Conservation (phyloP, 2,329 filamentous ascomycete genomes). For the Aureobasidium lini region DNA sequence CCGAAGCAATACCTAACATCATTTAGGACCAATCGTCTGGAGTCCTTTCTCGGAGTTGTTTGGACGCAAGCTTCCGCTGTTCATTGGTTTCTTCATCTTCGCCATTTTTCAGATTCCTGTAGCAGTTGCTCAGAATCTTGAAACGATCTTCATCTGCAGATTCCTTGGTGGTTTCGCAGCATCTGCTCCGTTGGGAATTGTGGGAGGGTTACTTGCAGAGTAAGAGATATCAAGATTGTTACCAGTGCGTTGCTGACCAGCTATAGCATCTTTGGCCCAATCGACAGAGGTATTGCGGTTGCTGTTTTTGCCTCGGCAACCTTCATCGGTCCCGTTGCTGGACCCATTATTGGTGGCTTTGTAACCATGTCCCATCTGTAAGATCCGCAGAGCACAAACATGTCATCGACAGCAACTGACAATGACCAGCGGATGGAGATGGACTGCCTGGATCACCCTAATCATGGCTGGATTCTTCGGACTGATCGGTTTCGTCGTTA, state of each 20-base stretch:
- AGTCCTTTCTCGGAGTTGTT: slow-evolving; percentile 55
- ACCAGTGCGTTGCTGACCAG: neutral
- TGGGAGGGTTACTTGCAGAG: slow-evolving; percentile 30
- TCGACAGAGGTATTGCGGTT: slow-evolving; percentile 37
- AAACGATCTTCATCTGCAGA: slow-evolving; percentile 48
- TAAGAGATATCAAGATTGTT: slow-evolving; percentile 11
- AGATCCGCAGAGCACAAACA: neutral
- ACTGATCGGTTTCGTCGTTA: slow-evolving; percentile 35
- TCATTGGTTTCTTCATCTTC: slow-evolving; percentile 44
- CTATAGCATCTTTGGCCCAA: slow-evolving; percentile 32
- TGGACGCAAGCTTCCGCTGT: slow-evolving; percentile 45
- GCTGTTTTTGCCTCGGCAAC: slow-evolving; percentile 40
- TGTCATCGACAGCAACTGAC: neutral
- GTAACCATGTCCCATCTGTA: slow-evolving; percentile 27
- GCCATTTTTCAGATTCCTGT: slow-evolving; percentile 50
- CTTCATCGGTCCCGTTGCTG: slow-evolving; percentile 42
- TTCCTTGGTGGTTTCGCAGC: slow-evolving; percentile 51
- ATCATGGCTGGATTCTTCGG: slow-evolving; percentile 42
- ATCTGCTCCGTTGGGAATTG: slow-evolving; percentile 41
- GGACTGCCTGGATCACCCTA: slow-evolving; percentile 49
- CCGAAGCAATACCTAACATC: neutral
- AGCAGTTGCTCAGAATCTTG: slow-evolving; percentile 44
- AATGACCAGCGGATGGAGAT: slow-evolving; percentile 45
- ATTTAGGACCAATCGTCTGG: slow-evolving; percentile 22
- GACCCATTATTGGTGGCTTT: slow-evolving; percentile 45